Evolutionary conservation across 2,329 filamentous ascomycete genomes (phyloP).

Genomic region (Epichloe sylvatica): DNA sequence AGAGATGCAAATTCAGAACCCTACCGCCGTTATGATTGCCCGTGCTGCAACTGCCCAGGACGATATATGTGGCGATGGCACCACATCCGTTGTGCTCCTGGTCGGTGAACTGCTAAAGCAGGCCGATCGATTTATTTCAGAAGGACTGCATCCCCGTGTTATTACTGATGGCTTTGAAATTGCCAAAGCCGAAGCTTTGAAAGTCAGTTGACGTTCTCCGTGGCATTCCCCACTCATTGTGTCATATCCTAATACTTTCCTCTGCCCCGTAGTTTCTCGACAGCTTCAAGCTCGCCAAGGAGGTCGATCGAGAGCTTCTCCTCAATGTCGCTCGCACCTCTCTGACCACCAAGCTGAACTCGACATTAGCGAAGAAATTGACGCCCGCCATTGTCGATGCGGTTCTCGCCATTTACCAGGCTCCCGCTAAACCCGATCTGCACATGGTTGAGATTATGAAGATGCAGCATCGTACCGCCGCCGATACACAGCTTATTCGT

Average conservation of each 20-base stretch:
- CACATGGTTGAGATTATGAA: constrained; percentile 99
- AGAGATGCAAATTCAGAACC: constrained; percentile 93
- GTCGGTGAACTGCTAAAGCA: constrained; percentile 97
- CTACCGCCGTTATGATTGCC: constrained; percentile 77
- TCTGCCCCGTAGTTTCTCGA: constrained; percentile 63
- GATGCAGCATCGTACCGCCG: constrained; percentile 95
- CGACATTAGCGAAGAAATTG: constrained; percentile 73
- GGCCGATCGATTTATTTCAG: constrained; percentile 87
- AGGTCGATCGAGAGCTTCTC: constrained; percentile 87
- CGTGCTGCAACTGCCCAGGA: constrained; percentile 90
- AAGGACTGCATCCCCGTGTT: constrained; percentile 91
- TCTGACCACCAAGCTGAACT: constrained; percentile 87
- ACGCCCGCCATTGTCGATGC: constrained; percentile 94
- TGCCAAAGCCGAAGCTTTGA: constrained; percentile 82
- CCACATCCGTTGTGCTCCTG: constrained; percentile 86
- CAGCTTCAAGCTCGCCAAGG: constrained; percentile 73
- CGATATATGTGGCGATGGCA: constrained; percentile 95
- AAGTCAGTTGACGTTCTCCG: constrained; percentile 35
- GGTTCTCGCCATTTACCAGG: constrained; percentile 83
- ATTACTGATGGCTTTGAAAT: constrained; percentile 97
- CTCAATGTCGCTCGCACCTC: constrained; percentile 89
- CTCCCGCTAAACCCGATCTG: constrained; percentile 82
- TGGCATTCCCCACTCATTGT: background rate
- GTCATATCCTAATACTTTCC: background rate
- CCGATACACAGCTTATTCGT: constrained; percentile 89